Evolutionary conservation across 768 basidiomycete genomes (phyloP).

Genomic region (Rhizopogon salebrosus): DNA sequence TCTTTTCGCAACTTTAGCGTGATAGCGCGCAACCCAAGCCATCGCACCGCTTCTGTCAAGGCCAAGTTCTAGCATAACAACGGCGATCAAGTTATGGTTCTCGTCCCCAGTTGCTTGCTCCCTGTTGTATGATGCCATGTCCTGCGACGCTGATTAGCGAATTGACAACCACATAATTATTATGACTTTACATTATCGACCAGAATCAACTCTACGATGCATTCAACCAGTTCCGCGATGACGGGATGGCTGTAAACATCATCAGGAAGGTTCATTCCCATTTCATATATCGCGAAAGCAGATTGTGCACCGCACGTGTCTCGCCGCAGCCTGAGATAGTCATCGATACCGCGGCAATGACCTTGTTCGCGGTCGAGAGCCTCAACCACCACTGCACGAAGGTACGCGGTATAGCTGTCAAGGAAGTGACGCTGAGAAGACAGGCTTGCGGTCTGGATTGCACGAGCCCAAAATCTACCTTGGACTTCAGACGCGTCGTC

Average conservation of each 20-base stretch:
- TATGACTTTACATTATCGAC: conserved; percentile 15
- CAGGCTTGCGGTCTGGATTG: not conserved
- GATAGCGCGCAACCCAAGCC: conserved; percentile 14
- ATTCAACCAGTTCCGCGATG: conserved; percentile 8
- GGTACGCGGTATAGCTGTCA: not conserved
- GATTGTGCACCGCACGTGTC: conserved; percentile 28
- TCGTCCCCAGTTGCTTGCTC: conserved; percentile 31
- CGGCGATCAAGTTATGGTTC: conserved; percentile 30
- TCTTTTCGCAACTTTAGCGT: conserved; percentile 5
- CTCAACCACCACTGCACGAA: not conserved
- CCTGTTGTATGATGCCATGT: conserved; percentile 30
- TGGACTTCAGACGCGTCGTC: too few species aligned
- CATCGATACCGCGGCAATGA: conserved; percentile 19
- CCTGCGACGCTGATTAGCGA: conserved; percentile 13
- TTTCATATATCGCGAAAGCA: conserved; percentile 23
- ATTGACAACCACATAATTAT: not conserved
- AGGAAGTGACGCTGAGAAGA: conserved; percentile 5
- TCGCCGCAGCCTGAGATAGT: conserved; percentile 28
- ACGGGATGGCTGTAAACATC: conserved; percentile 25
- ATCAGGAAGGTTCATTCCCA: conserved; percentile 28
- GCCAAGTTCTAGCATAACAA: conserved; percentile 25
- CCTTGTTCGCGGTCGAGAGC: conserved; percentile 4
- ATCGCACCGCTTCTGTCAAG: conserved; percentile 25
- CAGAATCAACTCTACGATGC: conserved; percentile 15
- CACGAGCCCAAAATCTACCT: conserved; percentile 5